Evolutionary conservation across 495 filamentous ascomycete genomes (phyloP), one percentile per base, ranked within the genome.

Genomic region (Penicillium tannophilum): DNA sequence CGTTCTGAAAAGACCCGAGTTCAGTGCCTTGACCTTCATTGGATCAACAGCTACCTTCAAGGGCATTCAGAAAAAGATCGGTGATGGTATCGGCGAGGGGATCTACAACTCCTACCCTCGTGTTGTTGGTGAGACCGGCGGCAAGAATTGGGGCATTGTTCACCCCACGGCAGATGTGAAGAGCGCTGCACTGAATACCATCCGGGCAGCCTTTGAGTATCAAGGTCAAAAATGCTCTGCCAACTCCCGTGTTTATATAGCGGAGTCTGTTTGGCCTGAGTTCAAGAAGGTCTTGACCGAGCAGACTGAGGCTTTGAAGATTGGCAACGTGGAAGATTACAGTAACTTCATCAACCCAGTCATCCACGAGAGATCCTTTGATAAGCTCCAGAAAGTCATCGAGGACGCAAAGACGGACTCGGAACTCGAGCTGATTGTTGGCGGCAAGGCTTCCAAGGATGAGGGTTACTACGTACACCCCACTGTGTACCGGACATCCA

Each of bases 141-240:
- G 91, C 59, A 95, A 95, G 80, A 95, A 95, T 74, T 94, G 90
- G 79, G 90, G 91, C 67, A 71, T 95, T 46, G 72, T 95, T 39
- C 90, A 94, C 66, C 56, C 76, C 6, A 89, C 84, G 3, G 91
- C 91, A 16, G 86, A 93, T 58, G 60, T 91, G 26, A 76, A 80
- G 17, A 93, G 91, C 62, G 90, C 91, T 23, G 88, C 83, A 8
- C 70, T 88, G 12, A 86, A 93, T 56, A 93, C 91, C 14, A 83
- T 95, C 24, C 86, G 91, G 42, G 91, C 88, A 44, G 88, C 91
- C 10, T 95, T 93, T 64, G 91, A 95, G 75, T 95, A 89, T 66
- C 88, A 92, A 67, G 91, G 91, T 9, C 91, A 95, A 65, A 95
- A 94, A 70, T 94, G 90, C 76, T 90, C 86, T 63, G 90, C 90